Conservation (phyloP, 495 filamentous ascomycete genomes). For the Thermothielavioides terrestris region DNA sequence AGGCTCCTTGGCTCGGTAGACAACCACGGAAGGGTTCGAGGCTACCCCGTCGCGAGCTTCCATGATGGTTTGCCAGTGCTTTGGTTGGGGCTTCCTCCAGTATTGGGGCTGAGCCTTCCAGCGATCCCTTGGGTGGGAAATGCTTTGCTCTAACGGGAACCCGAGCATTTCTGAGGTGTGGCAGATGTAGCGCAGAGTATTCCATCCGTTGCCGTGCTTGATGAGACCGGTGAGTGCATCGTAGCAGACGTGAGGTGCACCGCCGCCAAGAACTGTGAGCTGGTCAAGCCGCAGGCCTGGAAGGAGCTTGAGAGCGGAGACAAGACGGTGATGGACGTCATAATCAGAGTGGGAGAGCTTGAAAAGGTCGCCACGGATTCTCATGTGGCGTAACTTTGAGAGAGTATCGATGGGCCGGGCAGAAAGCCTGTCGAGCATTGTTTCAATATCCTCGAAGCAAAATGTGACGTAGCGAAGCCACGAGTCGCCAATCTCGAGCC, state of each 20-base stretch:
- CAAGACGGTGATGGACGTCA: not conserved
- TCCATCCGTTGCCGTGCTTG: not conserved
- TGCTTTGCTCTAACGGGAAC: not conserved
- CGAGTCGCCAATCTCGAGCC: not conserved
- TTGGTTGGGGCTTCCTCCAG: not conserved
- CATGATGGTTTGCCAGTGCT: not conserved
- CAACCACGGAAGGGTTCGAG: not conserved
- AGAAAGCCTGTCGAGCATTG: not conserved
- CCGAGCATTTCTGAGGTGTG: not conserved
- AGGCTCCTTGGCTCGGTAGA: not conserved
- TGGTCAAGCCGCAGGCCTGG: constrained; percentile 1
- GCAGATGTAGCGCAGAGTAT: constrained; percentile 1
- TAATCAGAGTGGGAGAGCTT: not conserved
- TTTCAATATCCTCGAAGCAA: not conserved
- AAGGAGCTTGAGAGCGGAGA: not conserved
- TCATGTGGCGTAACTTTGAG: not conserved
- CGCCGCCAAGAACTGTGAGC: not conserved
- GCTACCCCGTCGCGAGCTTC: not conserved
- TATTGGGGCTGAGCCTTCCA: not conserved
- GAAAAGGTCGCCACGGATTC: not conserved
- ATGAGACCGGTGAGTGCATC: not conserved
- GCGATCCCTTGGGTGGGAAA: not conserved
- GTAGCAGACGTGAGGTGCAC: not conserved
- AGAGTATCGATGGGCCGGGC: not conserved
- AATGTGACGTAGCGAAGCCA: not conserved